Conservation (phyloP, 108 stramenopile species). For the Nitzschia inconspicua region DNA sequence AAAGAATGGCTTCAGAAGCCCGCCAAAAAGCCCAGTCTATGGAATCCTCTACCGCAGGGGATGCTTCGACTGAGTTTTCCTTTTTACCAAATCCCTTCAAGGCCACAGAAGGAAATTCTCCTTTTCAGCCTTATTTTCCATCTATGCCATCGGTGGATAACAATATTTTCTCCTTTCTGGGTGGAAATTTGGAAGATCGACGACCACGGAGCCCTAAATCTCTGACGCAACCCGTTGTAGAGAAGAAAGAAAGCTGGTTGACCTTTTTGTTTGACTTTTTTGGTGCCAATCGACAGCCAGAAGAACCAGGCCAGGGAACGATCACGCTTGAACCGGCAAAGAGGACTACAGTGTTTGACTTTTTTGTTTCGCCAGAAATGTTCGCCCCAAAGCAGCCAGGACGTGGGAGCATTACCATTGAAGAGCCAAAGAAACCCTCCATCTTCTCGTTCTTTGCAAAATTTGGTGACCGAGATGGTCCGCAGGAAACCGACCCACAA, state of each 20-base stretch:
- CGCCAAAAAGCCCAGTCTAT: constrained; percentile 2
- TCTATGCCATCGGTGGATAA: not conserved
- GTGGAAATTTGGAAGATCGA: not conserved
- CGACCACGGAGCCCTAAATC: not conserved
- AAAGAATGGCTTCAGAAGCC: not conserved
- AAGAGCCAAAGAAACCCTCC: not conserved
- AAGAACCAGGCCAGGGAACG: not conserved
- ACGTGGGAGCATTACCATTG: constrained; percentile 6
- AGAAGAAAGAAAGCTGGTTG: constrained; percentile 6
- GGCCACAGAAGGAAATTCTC: not conserved
- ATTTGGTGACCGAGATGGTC: not conserved
- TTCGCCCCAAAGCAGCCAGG: constrained; percentile 2
- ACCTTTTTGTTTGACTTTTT: not conserved
- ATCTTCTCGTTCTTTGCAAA: constrained; percentile 9
- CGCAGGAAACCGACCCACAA: not conserved
- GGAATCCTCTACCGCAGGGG: too few species aligned
- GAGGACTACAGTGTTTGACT: not conserved
- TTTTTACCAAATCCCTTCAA: constrained; percentile 2
- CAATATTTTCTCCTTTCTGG: not conserved
- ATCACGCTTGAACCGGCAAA: constrained; percentile 3
- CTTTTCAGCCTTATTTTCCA: not conserved
- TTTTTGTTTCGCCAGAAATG: not conserved
- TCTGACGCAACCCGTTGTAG: not conserved
- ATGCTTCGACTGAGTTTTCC: too few species aligned
- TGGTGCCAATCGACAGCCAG: not conserved